Evolutionary conservation across 108 stramenopile genomes (phyloP).

Genomic region (Parmales sp.): DNA sequence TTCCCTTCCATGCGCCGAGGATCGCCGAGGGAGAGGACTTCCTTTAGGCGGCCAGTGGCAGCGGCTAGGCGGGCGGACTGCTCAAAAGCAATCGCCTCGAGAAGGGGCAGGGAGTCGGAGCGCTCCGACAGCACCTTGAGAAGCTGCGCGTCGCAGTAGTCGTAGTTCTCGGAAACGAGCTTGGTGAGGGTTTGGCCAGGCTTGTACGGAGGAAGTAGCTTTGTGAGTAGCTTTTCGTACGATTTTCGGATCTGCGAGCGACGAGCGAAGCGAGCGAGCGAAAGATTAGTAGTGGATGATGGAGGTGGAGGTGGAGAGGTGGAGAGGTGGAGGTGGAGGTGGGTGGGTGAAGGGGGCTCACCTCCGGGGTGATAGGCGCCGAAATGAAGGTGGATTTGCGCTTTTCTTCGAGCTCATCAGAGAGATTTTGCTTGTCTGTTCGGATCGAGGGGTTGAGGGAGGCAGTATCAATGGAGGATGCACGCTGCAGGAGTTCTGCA

Average conservation of each 20-base stretch:
- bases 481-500: constrained; percentile 60
- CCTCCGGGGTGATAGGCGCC: too few species aligned
- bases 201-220: constrained; percentile 67
- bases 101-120: constrained; percentile 37
- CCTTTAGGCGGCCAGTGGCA: constrained; percentile 54
- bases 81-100: constrained; percentile 55
- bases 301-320: too few species aligned
- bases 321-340: too few species aligned
- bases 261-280: too few species aligned
- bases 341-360: too few species aligned
- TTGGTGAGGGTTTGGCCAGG: constrained; percentile 52
- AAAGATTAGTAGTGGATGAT: too few species aligned
- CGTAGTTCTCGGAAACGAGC: constrained; percentile 55
- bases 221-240: constrained; percentile 61
- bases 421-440: too few species aligned
- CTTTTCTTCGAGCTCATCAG: too few species aligned
- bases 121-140: constrained; percentile 44
- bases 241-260: constrained; percentile 71
- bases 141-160: constrained; percentile 57
- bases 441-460: too few species aligned
- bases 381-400: too few species aligned
- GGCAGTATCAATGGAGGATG: constrained; percentile 51
- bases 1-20: constrained; percentile 79
- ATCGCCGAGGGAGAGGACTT: constrained; percentile 56
- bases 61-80: constrained; percentile 52